These are phyloP conservation scores for Oenanthe javanica DNA, from an alignment of 140 eudicot species.

Conservation along the genomic window DNA sequence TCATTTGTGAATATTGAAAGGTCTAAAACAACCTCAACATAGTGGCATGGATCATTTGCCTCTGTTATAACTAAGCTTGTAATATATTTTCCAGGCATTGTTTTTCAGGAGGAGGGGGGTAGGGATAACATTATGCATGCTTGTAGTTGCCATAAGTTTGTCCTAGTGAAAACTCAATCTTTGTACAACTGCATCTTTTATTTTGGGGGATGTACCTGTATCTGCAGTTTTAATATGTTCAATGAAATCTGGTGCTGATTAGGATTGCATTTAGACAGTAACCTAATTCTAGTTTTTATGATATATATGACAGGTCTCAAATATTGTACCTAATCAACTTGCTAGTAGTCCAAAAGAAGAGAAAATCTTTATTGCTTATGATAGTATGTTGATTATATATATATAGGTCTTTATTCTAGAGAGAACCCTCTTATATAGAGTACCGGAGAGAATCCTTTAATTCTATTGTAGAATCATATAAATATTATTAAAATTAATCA, in stretches of 20 bases:
- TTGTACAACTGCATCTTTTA: neutral
- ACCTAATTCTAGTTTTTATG: neutral
- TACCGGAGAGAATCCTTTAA: too few species aligned
- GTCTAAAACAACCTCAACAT: neutral
- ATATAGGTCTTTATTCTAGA: too few species aligned
- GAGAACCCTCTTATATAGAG: too few species aligned
- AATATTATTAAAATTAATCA: too few species aligned
- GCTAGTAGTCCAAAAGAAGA: neutral
- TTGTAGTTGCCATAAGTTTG: neutral
- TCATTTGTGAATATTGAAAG: neutral
- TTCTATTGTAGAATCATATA: too few species aligned
- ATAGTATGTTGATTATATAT: neutral
- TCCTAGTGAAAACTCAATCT: neutral
- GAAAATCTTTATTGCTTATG: neutral
- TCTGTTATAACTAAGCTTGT: neutral
- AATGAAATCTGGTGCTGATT: neutral
- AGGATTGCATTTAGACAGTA: neutral
- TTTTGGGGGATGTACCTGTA: neutral
- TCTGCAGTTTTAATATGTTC: neutral
- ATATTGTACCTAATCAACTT: neutral
- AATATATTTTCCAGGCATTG: too few species aligned
- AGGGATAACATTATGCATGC: neutral
- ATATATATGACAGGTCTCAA: neutral
- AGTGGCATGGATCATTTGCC: neutral
- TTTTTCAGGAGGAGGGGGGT: too few species aligned